Percentiles rank a stretch among this genome's conserved stretches.
phyloP scores from a whole-genome alignment of 2,329 filamentous ascomycete genomes.

The Aspergillus fumigatiaffinis region DNA sequence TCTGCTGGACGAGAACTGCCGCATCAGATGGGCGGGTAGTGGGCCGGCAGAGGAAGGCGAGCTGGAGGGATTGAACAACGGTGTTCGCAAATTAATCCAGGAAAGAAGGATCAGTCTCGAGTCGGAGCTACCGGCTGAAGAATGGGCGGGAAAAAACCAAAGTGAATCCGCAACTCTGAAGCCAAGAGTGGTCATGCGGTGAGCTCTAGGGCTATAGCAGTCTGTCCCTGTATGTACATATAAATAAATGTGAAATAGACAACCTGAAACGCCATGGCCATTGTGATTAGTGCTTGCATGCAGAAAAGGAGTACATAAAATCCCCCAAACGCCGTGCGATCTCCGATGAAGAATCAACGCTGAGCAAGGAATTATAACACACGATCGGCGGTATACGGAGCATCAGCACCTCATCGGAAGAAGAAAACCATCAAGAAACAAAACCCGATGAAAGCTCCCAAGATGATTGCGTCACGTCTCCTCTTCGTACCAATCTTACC shows the following conservation, averaged over 20 bases:
- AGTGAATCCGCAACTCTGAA: conserved; percentile 8
- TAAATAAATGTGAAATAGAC: conserved; percentile 8
- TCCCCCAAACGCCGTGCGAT: background rate
- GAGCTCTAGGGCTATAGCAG: background rate
- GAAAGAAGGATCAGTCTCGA: conserved; percentile 31
- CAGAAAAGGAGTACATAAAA: background rate
- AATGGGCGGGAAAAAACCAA: conserved; percentile 13
- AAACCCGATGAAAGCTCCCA: conserved; percentile 85
- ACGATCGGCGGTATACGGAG: background rate
- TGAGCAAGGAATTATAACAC: conserved; percentile 4
- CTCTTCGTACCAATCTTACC: conserved; percentile 91
- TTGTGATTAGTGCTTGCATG: background rate
- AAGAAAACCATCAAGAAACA: conserved; percentile 86
- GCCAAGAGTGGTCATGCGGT: conserved; percentile 16
- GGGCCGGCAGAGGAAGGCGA: conserved; percentile 40
- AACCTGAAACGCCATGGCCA: conserved; percentile 1
- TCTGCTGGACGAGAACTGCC: conserved; percentile 79
- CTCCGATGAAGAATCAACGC: conserved; percentile 4
- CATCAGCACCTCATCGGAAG: conserved; percentile 54
- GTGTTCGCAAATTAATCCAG: conserved; percentile 39
- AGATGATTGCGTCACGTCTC: conserved; percentile 88
- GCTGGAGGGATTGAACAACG: conserved; percentile 41
- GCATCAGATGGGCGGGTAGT: conserved; percentile 91
- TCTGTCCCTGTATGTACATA: conserved; percentile 13
- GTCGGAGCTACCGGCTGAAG: conserved; percentile 16